Evolutionary conservation across 768 basidiomycete species (phyloP).

Genomic region (Mycena venus): DNA sequence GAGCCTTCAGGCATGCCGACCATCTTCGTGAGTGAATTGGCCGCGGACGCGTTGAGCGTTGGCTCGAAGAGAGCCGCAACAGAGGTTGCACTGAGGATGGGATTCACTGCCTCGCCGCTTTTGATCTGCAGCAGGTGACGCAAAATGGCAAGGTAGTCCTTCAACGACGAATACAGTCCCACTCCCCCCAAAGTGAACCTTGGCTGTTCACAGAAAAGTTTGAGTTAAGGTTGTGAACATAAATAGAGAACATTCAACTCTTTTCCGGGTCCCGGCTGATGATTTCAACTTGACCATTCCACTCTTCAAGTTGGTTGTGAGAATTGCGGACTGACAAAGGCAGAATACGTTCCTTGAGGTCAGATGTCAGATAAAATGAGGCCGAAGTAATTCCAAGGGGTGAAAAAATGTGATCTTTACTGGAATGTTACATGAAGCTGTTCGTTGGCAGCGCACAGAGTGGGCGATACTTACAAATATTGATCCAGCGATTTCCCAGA

Average conservation of each 20-base stretch:
- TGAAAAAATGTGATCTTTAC: conserved; percentile 48
- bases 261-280: conserved; percentile 44
- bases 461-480: conserved; percentile 39
- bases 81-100: conserved; percentile 37
- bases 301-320: conserved; percentile 36
- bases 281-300: conserved; percentile 35
- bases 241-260: conserved; percentile 25
- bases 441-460: neutral
- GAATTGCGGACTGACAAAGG: conserved; percentile 36
- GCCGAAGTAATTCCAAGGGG: conserved; percentile 44
- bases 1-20: conserved; percentile 30
- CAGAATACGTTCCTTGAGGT: conserved; percentile 36
- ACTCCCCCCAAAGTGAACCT: conserved; percentile 44
- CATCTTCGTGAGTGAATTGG: conserved; percentile 31
- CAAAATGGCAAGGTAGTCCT: conserved; percentile 48
- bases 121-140: conserved; percentile 48
- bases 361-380: conserved; percentile 45
- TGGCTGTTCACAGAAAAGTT: conserved; percentile 25
- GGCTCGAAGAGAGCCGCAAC: conserved; percentile 44
- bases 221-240: neutral
- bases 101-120: conserved; percentile 39
- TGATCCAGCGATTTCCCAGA: conserved; percentile 43
- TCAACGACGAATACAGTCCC: conserved; percentile 43
- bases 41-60: conserved; percentile 38
- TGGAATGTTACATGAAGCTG: conserved; percentile 6